phyloP scores from a whole-genome alignment of 1,284 basidiomycete genomes.

The Marasmius tenuissimus region DNA sequence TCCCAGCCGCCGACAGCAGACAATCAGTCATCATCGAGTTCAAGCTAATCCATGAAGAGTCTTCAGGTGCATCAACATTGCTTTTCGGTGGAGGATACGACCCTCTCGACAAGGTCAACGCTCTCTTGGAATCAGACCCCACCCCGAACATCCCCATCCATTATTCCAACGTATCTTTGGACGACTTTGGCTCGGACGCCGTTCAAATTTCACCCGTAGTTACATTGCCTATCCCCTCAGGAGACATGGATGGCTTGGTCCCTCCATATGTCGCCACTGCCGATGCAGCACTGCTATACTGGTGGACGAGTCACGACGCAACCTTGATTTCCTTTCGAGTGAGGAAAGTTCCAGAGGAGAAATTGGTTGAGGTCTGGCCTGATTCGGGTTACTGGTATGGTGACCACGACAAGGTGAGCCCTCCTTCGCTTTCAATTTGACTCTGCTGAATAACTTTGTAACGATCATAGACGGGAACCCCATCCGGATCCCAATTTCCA shows the following conservation, averaged over 20 bases:
- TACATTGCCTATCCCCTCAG: neutral
- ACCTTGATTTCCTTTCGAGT: neutral
- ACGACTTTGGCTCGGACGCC: neutral
- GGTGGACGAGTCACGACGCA: neutral
- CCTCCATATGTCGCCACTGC: neutral
- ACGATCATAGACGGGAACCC: neutral
- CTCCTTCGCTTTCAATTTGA: neutral
- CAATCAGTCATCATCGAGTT: neutral
- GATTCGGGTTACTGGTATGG: neutral
- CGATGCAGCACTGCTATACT: neutral
- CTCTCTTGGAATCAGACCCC: neutral
- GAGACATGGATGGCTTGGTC: neutral
- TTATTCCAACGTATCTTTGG: neutral
- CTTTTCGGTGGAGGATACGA: neutral
- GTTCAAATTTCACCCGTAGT: neutral
- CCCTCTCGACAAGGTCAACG: neutral
- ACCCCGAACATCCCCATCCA: neutral
- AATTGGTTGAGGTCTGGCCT: neutral
- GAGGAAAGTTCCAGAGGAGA: neutral
- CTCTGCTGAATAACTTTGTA: neutral
- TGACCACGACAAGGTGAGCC: neutral
- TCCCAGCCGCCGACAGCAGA: neutral
- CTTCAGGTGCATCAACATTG: neutral
- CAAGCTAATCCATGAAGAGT: neutral
- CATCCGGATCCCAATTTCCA: neutral